A percentile compares a stretch with the other conserved stretches of the same genome.
phyloP scores from a whole-genome alignment of 2,329 filamentous ascomycete species.

The Pseudogymnoascus destructans region DNA sequence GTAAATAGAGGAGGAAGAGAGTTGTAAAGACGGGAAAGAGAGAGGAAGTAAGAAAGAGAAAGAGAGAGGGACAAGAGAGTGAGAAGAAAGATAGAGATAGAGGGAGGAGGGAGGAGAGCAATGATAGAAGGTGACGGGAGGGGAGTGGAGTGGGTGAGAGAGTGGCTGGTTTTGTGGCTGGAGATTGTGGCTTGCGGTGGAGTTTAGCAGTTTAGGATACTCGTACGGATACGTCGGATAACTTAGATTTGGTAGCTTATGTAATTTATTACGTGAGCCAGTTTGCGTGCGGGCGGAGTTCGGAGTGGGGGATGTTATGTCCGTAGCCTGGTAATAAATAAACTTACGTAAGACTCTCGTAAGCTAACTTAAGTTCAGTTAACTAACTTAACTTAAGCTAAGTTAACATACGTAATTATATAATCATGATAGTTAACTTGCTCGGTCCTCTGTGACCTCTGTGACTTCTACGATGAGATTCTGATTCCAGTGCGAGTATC shows the following conservation, averaged over 20 bases:
- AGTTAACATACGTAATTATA: not conserved
- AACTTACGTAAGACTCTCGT: not conserved
- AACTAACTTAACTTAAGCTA: no score
- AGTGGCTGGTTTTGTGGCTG: not conserved
- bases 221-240: not conserved
- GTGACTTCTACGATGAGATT: not conserved
- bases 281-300: not conserved
- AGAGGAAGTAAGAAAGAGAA: not conserved
- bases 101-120: not conserved
- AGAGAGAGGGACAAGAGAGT: not conserved
- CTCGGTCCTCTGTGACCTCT: no score
- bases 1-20: not conserved
- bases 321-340: not conserved
- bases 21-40: not conserved
- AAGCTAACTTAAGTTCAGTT: no score
- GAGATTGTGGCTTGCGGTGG: not conserved
- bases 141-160: not conserved
- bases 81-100: not conserved
- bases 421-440: not conserved
- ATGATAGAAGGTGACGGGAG: not conserved
- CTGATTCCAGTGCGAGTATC: not conserved
- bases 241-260: not conserved
- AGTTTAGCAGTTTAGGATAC: not conserved
- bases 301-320: not conserved
- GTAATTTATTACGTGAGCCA: not conserved